Percentiles rank a stretch among this genome's conserved stretches.
Evolutionary conservation across 2,329 filamentous ascomycete genomes (phyloP).

Genomic region (Neophaeococcomyces mojaviensis): DNA sequence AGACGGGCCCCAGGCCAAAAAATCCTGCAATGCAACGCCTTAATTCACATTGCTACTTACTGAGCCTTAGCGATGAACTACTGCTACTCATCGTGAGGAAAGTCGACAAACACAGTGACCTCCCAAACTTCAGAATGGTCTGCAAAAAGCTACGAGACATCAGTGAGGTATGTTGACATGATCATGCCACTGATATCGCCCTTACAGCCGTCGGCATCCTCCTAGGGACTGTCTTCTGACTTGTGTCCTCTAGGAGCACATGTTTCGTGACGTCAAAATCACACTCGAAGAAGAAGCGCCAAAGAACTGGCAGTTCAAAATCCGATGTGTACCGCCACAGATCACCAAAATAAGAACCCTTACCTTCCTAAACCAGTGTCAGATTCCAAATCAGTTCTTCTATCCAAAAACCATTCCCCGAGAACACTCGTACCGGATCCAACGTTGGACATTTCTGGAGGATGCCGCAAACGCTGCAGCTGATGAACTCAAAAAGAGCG

Average conservation of each 20-base stretch:
- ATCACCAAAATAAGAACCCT: neutral
- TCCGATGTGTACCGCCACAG: neutral
- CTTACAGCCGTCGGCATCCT: no score
- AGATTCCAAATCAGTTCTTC: neutral
- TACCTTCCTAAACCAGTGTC: constrained; percentile 1
- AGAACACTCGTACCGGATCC: neutral
- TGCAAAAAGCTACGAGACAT: constrained; percentile 3
- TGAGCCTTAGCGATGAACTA: constrained; percentile 3
- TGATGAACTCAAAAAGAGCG: neutral
- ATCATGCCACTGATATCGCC: no score
- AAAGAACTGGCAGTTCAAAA: neutral
- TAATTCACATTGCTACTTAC: neutral
- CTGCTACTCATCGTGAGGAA: constrained; percentile 1
- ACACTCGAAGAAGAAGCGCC: neutral
- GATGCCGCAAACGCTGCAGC: neutral
- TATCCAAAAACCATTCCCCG: neutral
- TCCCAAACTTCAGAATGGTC: neutral
- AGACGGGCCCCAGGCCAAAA: neutral
- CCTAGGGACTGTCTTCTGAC: neutral
- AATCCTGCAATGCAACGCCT: neutral
- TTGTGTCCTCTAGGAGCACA: neutral
- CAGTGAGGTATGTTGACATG: neutral
- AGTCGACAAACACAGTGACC: constrained; percentile 1
- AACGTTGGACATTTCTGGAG: neutral
- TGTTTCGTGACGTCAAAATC: neutral